These are phyloP conservation scores for Plantago major DNA, from an alignment of 257 asterid genomes.

Conservation along the genomic window DNA sequence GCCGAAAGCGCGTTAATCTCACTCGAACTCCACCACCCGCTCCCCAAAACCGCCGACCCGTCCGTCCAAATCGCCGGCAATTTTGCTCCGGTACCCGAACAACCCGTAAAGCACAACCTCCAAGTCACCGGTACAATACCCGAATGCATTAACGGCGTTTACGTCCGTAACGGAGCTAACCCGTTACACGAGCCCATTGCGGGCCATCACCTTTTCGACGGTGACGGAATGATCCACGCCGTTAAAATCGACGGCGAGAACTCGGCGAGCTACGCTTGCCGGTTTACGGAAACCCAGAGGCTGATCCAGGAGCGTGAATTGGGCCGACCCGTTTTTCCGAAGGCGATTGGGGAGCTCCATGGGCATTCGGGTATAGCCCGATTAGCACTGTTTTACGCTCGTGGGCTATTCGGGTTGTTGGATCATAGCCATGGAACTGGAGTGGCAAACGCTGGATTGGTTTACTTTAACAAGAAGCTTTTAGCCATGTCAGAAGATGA, in stretches of 20 bases:
- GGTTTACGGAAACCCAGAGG: constrained; percentile 58
- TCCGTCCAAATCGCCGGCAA: constrained; percentile 54
- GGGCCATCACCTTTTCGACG: constrained; percentile 74
- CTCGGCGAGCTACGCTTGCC: constrained; percentile 53
- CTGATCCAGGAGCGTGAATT: constrained; percentile 50
- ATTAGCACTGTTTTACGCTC: constrained; percentile 41
- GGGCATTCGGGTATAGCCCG: constrained; percentile 62
- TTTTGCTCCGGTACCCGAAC: constrained; percentile 64
- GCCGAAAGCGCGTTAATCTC: constrained; percentile 41
- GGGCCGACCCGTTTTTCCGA: constrained; percentile 63
- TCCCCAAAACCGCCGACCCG: constrained; percentile 59
- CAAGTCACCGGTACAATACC: constrained; percentile 45
- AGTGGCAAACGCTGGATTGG: constrained; percentile 65
- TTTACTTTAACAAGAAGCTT: constrained; percentile 40
- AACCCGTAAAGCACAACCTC: constrained; percentile 35
- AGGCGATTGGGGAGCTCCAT: constrained; percentile 71
- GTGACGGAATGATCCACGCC: constrained; percentile 77
- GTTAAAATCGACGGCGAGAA: constrained; percentile 32
- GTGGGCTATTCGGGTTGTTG: constrained; percentile 45
- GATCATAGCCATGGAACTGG: constrained; percentile 58
- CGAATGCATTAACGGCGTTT: constrained; percentile 50
- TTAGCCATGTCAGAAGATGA: constrained; percentile 79
- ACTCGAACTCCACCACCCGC: constrained; percentile 35
- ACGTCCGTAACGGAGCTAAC: constrained; percentile 67
- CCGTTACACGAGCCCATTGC: constrained; percentile 55